Base-by-base conservation (phyloP, 306 rosid species). In the Glycine tomentella region DNA sequence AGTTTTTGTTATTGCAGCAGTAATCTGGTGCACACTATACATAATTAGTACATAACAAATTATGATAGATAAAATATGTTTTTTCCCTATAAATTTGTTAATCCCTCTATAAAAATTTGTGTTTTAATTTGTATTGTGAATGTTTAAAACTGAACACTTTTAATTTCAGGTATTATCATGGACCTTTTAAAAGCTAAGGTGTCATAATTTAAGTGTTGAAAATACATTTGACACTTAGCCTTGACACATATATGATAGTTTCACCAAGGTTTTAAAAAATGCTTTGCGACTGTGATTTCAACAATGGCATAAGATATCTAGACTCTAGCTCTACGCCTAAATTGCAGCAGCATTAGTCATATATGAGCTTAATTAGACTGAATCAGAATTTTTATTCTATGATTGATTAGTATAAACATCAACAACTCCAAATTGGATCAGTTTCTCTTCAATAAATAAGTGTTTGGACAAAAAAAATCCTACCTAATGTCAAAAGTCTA, bases 1-100 rank as follows among this genome's bases (percentile, higher is more conserved):
- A 69, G 33, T 15, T 69, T 74, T 48, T 55, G 80, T 83, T 87
- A 87, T 5, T 65, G 90, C 76, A 82, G 90, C 72, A 86, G 87
- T 80, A 91, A 74, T 83, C 93, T 91, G 93, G 20, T 67, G 74
- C 78, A 86, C 36, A 76, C 11, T 75, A 42, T 58, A 14, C 46
- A 34, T 12, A 8, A 15, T 51, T 55, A 70, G 46, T 42, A 31
- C 11, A 25, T 4, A 31, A 59, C 52, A 36, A 65, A 38, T 69
- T 25, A 42, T 3, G 9, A n/a, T n/a, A 31, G 4, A 14, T 38
- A 15, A 44, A 67, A 67, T 9, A 67, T 67, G 71, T 40, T n/a
- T 9, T 9, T 8, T 3, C 2, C 6, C 20, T 38, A 1, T 36
- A 65, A 38, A 40, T 42, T 7, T 14, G 9, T 6, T 38, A 3